phyloP scores from a whole-genome alignment of 495 filamentous ascomycete species.

The Podospora comata region DNA sequence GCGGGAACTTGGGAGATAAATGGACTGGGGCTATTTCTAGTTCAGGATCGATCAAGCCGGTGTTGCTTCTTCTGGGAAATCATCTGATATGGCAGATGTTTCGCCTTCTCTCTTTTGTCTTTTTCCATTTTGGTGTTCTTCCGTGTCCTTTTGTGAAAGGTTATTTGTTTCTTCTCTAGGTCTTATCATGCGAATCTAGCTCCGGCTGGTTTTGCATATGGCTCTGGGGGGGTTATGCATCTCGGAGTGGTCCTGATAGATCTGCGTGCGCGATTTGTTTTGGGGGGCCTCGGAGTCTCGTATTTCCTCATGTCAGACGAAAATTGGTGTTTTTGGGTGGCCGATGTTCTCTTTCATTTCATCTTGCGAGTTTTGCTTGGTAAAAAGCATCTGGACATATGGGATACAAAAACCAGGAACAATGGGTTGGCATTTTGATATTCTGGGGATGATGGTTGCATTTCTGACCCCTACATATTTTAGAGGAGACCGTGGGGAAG shows the following conservation, averaged over 20 bases:
- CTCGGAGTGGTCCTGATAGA: slow-evolving; percentile 7
- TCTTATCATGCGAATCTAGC: neutral
- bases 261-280: slow-evolving; percentile 1
- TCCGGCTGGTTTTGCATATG: slow-evolving; percentile 7
- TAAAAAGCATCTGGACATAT: neutral
- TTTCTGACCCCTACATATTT: neutral
- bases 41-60: neutral
- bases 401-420: slow-evolving; percentile 6
- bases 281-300: neutral
- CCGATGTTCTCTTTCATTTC: neutral
- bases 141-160: neutral
- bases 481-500: neutral
- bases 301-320: neutral
- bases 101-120: neutral
- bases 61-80: neutral
- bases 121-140: neutral
- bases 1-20: neutral
- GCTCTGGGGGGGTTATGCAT: slow-evolving; percentile 2
- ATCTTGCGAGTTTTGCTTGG: neutral
- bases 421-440: neutral
- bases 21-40: neutral
- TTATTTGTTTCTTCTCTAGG: neutral
- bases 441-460: neutral
- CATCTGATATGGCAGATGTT: slow-evolving; percentile 1
- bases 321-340: slow-evolving; percentile 11